These are phyloP conservation scores for Prunella vulgaris DNA, from an alignment of 257 asterid genomes.

Conservation along the genomic window DNA sequence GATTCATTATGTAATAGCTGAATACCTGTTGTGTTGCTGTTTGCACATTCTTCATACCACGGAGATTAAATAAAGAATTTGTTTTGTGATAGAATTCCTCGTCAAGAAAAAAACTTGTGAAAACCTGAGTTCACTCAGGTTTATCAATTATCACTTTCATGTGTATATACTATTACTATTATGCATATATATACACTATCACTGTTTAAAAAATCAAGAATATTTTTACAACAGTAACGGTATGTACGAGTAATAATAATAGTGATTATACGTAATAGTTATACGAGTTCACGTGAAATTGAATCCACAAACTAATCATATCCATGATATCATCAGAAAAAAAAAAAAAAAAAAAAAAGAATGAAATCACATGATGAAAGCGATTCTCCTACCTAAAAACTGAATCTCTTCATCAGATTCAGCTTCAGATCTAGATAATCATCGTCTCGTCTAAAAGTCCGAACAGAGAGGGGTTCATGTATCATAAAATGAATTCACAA, in stretches of 20 bases:
- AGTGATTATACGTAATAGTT: too few relatives aligned
- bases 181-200: too few relatives aligned
- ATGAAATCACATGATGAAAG: neutral
- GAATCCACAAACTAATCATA: neutral
- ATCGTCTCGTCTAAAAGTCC: neutral
- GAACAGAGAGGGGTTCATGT: too few relatives aligned
- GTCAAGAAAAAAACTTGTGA: too few relatives aligned
- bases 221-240: too few relatives aligned
- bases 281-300: too few relatives aligned
- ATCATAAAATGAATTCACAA: neutral
- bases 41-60: neutral
- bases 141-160: too few relatives aligned
- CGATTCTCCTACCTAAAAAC: neutral
- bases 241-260: too few relatives aligned
- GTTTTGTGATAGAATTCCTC: neutral
- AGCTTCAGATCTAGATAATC: neutral
- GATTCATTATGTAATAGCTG: neutral
- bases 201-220: too few relatives aligned
- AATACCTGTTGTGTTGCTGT: neutral
- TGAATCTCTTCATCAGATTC: neutral
- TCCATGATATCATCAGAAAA: neutral
- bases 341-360: too few relatives aligned
- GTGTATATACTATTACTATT: too few relatives aligned
- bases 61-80: neutral
- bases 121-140: too few relatives aligned